Base-by-base conservation (phyloP, 495 filamentous ascomycete genomes). In the Chlorociboria aeruginascens region DNA sequence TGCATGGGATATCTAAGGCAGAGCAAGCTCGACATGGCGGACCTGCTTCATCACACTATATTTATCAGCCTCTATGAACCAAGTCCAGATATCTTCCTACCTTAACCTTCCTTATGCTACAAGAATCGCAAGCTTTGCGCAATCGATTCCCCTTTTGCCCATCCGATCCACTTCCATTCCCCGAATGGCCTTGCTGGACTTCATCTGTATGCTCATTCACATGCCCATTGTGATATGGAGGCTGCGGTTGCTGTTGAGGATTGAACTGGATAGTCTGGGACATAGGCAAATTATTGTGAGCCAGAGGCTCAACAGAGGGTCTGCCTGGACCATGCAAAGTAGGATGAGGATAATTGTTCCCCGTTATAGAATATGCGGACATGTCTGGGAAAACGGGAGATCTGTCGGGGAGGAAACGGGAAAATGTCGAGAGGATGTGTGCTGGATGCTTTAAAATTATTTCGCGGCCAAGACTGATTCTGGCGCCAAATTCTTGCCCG, bases 31-130 rank as follows among this genome's bases (percentile, higher is more conserved):
- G 75, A 68, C 88, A 95, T 8, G 87, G 86, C 10, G 83, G 83
- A 7, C 82, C 80, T 34, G 69, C 69, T 56, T 86, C 84, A 61
- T 94, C 86, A 65, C 87, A 94, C 84, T 92, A 56, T 32, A 52
- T 17, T 31, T 33, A 25, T 41, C 48, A 55, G 42, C 38, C 36
- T 28, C 31, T 4, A 25, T 25, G 17, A 17, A 13, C 30, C 38
- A 16, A 35, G 2, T 46, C 38, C 17, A 16, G 32, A 50, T 35
- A 41, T 49, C 14, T 37, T n/a, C 61, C n/a, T 61, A 87, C 84
- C 77, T 90, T 92, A 28, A 92, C 85, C 59, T 92, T 92, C 31
- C 86, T 79, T 54, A 82, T 77, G 55, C 82, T 88, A 63, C 86
- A 92, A 66, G 82, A 81, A 63, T 92, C 86, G 62, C 86, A 92